Evolutionary conservation across 495 filamentous ascomycete genomes (phyloP).

Genomic region (Collariella sp.): DNA sequence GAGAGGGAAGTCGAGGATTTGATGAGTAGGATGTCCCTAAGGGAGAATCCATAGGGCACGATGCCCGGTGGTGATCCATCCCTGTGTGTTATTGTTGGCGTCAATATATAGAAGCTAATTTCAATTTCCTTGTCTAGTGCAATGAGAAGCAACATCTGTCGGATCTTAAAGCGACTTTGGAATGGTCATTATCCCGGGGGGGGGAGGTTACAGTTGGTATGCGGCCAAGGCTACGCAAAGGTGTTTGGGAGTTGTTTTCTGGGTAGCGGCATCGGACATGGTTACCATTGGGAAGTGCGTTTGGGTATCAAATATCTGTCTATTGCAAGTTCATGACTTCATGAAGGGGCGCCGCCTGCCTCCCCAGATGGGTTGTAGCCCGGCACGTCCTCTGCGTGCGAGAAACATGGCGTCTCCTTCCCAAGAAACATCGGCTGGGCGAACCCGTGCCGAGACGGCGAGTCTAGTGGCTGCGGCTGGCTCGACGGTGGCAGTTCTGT

Average conservation of each 20-base stretch:
- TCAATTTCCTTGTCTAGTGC: not conserved
- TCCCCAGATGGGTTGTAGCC: not conserved
- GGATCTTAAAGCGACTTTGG: too few species aligned
- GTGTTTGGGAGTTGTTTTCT: too few species aligned
- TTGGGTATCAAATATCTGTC: not conserved
- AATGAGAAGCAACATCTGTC: not conserved
- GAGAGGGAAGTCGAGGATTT: constrained; percentile 18
- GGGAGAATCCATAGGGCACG: constrained; percentile 15
- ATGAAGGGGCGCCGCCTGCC: not conserved
- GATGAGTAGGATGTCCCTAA: constrained; percentile 32
- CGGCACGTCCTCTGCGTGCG: not conserved
- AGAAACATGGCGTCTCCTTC: too few species aligned
- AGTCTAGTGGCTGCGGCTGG: not conserved
- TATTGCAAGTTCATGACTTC: not conserved
- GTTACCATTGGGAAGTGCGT: too few species aligned
- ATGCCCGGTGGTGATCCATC: constrained; percentile 2
- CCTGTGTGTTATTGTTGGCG: not conserved
- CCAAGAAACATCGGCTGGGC: not conserved
- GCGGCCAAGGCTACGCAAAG: too few species aligned
- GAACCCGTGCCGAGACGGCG: not conserved
- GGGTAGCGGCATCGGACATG: too few species aligned
- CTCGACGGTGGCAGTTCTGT: constrained; percentile 4
- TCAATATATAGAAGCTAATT: constrained; percentile 7
- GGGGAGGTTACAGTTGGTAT: too few species aligned
- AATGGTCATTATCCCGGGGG: too few species aligned